A percentile compares a stretch with the other conserved stretches of the same genome.
Conservation (phyloP, 2,329 filamentous ascomycete species). For the Bipolaris gigantea region DNA sequence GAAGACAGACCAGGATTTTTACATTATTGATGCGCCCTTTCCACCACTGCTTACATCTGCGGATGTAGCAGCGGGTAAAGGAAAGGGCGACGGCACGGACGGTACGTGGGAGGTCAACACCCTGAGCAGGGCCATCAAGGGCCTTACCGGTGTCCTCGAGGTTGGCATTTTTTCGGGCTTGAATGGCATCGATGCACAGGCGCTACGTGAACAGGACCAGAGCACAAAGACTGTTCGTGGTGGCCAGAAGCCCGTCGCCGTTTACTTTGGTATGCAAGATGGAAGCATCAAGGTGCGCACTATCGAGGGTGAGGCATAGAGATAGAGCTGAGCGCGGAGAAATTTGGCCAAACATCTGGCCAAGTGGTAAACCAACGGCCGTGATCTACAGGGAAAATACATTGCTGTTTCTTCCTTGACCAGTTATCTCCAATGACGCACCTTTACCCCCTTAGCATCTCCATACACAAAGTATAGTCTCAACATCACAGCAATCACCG, state of each 20-base stretch:
- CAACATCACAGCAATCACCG: neutral
- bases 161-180: conserved; percentile 86
- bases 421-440: neutral
- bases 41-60: conserved; percentile 65
- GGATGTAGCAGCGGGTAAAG: conserved; percentile 53
- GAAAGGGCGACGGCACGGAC: conserved; percentile 57
- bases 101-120: conserved; percentile 79
- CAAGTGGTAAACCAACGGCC: too few species aligned
- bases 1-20: conserved; percentile 82
- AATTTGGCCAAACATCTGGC: neutral
- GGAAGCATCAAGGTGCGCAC: conserved; percentile 49
- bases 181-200: conserved; percentile 70
- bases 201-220: conserved; percentile 44
- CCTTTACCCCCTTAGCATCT: neutral
- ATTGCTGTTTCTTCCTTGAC: neutral
- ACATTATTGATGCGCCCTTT: conserved; percentile 93
- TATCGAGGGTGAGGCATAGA: conserved; percentile 28
- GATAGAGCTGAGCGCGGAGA: neutral
- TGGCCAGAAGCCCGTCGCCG: conserved; percentile 88
- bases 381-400: too few species aligned
- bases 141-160: conserved; percentile 84
- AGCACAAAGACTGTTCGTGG: conserved; percentile 47
- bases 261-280: conserved; percentile 89
- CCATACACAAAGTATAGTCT: neutral
- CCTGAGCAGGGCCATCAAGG: conserved; percentile 74